Evolutionary conservation across 495 filamentous ascomycete species (phyloP).

Genomic region (Jackrogersella multiformis): DNA sequence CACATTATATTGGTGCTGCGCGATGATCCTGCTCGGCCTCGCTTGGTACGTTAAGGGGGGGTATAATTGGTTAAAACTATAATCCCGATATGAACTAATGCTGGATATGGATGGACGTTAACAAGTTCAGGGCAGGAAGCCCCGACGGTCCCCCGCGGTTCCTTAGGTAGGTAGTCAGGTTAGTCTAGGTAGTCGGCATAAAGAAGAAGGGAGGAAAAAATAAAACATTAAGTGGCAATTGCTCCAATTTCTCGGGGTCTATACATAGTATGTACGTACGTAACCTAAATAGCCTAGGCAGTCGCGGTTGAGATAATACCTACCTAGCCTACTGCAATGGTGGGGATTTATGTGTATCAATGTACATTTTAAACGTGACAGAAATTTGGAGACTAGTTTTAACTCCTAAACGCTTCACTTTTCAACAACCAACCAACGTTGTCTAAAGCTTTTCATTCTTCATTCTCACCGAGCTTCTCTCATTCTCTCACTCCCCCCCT

Average conservation of each 20-base stretch:
- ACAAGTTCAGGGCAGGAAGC: conserved; percentile 2
- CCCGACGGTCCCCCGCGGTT: conserved; percentile 9
- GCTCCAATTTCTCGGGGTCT: neutral
- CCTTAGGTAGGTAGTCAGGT: too few relatives aligned
- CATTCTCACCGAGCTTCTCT: too few relatives aligned
- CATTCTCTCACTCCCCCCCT: neutral
- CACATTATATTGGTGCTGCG: conserved; percentile 25
- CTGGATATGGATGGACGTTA: neutral
- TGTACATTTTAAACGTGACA: neutral
- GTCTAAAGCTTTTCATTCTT: neutral
- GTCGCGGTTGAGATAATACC: conserved; percentile 18
- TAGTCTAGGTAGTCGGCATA: neutral
- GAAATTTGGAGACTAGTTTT: conserved; percentile 19
- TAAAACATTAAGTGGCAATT: neutral
- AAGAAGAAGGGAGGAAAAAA: neutral
- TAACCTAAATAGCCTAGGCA: conserved; percentile 2
- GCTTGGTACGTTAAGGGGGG: neutral
- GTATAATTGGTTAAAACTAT: conserved; percentile 5
- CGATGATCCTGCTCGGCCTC: conserved; percentile 9
- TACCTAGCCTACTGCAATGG: too few relatives aligned
- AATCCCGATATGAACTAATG: neutral
- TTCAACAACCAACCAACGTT: conserved; percentile 6
- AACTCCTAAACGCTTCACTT: conserved; percentile 15
- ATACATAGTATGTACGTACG: neutral
- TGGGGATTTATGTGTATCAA: too few relatives aligned